Conservation (phyloP, 179 eudicot genomes). For the Heliamphora pulchella region DNA sequence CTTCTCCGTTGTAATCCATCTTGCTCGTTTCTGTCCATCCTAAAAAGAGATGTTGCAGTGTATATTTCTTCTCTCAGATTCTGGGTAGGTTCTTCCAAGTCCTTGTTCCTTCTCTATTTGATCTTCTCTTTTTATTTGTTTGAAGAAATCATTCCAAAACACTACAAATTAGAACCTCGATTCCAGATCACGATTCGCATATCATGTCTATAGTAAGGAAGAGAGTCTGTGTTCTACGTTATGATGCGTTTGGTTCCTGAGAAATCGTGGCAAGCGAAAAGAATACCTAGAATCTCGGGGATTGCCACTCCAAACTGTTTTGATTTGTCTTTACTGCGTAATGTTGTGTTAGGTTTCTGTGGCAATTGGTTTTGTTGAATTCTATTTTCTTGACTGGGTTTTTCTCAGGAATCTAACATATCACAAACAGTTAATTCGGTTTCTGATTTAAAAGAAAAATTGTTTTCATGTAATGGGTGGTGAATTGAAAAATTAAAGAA, state of each 20-base stretch:
- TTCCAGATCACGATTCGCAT: neutral
- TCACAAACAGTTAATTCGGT: neutral
- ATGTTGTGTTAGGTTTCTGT: neutral
- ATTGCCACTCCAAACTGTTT: neutral
- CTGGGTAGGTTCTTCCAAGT: slow-evolving; percentile 50
- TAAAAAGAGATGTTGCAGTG: slow-evolving; percentile 71
- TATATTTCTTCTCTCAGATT: slow-evolving; percentile 83
- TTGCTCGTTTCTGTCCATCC: neutral
- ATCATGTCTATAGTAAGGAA: neutral
- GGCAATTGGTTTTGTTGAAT: neutral
- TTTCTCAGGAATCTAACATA: neutral
- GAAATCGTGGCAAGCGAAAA: neutral
- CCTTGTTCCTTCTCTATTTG: neutral
- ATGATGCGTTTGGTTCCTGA: neutral
- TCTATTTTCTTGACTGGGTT: neutral
- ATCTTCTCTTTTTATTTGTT: neutral
- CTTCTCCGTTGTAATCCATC: no score
- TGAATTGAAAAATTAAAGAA: neutral
- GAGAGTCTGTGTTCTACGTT: neutral
- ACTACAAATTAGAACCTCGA: neutral
- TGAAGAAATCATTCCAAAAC: neutral
- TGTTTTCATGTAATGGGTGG: neutral
- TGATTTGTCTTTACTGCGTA: neutral
- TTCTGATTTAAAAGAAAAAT: neutral
- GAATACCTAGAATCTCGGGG: neutral